phyloP scores from a whole-genome alignment of 345 rosid species.

The Bruguiera parviflora region DNA sequence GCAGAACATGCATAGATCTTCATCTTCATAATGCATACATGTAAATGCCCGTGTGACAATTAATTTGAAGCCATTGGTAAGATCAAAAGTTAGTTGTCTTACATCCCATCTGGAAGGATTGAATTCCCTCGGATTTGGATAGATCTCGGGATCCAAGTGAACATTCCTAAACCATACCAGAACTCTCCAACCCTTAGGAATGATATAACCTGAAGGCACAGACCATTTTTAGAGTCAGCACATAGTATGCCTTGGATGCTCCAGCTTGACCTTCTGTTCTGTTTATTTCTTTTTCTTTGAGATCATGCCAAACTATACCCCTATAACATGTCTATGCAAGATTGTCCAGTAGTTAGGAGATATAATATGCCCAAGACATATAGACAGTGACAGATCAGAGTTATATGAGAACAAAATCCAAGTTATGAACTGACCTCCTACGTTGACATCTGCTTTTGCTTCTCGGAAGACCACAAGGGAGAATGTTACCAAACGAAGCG shows the following conservation, averaged over 20 bases:
- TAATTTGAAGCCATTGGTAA: background rate
- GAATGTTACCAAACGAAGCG: constrained; percentile 69
- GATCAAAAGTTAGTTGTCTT: constrained; percentile 13
- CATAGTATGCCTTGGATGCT: background rate
- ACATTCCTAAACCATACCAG: constrained; percentile 75
- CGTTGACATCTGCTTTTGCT: constrained; percentile 51
- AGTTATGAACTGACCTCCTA: constrained; percentile 46
- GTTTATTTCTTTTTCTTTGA: no score
- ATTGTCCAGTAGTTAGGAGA: no score
- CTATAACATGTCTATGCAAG: no score
- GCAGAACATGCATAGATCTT: background rate
- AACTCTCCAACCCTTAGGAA: constrained; percentile 88
- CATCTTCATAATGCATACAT: background rate
- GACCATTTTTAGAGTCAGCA: background rate
- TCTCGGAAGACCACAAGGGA: constrained; percentile 75
- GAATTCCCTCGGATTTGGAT: constrained; percentile 60
- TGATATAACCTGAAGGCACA: constrained; percentile 52
- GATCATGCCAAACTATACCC: no score
- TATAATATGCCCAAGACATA: no score
- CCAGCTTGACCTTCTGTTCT: no score
- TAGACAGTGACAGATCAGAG: background rate
- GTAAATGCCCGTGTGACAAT: no score
- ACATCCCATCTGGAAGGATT: constrained; percentile 94
- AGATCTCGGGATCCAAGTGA: constrained; percentile 60
- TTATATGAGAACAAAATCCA: background rate